These are phyloP conservation scores for Geranium incanum DNA, from an alignment of 441 rosid genomes.

Conservation along the genomic window DNA sequence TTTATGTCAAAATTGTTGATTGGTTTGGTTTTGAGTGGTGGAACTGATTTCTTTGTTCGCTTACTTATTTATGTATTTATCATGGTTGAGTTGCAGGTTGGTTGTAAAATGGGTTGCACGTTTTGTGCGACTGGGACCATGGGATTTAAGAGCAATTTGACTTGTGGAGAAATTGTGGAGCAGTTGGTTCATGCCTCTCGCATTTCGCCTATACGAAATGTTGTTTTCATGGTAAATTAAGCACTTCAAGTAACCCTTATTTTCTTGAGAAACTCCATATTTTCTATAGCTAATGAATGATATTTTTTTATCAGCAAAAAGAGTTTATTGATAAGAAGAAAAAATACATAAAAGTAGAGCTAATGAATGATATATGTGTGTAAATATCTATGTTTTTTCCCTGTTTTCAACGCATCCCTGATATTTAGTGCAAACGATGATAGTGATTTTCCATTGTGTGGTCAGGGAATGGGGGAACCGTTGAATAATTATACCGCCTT, in stretches of 20 bases:
- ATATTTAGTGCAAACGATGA: background rate
- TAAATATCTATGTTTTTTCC: background rate
- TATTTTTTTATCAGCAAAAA: too few relatives aligned
- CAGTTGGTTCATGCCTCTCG: conserved; percentile 86
- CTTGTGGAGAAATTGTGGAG: conserved; percentile 89
- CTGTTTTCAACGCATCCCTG: background rate
- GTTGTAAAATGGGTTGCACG: conserved; percentile 97
- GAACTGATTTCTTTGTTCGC: background rate
- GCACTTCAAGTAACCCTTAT: background rate
- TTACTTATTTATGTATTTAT: background rate
- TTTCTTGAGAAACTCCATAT: background rate
- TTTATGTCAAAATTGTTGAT: background rate
- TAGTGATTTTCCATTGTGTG: conserved; percentile 23
- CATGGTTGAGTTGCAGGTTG: conserved; percentile 46
- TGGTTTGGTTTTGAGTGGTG: background rate
- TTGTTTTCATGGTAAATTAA: conserved; percentile 75
- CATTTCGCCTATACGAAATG: conserved; percentile 64
- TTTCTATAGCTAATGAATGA: too few relatives aligned
- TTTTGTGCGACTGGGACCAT: conserved; percentile 97
- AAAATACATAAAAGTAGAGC: background rate
- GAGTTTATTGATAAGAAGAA: too few relatives aligned
- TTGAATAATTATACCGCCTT: conserved; percentile 76
- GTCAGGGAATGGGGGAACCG: conserved; percentile 97
- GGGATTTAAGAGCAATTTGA: conserved; percentile 79
- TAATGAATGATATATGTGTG: background rate